phyloP scores from a whole-genome alignment of 78 protist genomes.

The Emiliania huxleyi region DNA sequence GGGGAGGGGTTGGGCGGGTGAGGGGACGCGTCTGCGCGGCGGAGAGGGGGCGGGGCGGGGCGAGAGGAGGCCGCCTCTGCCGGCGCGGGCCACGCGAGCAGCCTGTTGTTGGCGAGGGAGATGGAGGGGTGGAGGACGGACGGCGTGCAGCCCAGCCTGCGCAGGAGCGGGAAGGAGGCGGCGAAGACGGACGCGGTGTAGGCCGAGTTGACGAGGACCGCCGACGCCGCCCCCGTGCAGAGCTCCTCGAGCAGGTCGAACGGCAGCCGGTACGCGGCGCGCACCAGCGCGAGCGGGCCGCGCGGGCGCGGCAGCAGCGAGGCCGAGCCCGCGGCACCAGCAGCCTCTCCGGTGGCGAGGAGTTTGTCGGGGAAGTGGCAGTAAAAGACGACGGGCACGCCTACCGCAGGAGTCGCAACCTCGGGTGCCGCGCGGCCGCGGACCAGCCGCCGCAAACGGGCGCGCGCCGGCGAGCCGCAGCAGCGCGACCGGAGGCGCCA shows the following conservation, averaged over 20 bases:
- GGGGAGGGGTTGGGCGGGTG: too few species aligned
- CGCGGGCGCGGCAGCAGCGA: neutral
- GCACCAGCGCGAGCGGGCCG: neutral
- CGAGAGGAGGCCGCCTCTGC: constrained; percentile 50
- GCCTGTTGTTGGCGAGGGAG: neutral
- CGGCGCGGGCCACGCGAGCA: neutral
- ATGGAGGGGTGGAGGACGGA: neutral
- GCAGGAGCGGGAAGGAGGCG: neutral
- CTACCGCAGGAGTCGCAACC: too few species aligned
- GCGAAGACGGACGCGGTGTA: neutral
- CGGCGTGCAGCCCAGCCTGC: neutral
- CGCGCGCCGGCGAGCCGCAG: neutral
- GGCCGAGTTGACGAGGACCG: constrained; percentile 30
- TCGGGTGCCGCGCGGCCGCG: too few species aligned
- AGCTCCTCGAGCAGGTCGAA: constrained; percentile 91
- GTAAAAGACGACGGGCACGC: constrained; percentile 81
- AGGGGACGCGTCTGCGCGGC: too few species aligned
- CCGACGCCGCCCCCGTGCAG: constrained; percentile 35
- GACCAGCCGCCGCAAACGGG: too few species aligned
- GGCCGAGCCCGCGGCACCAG: neutral
- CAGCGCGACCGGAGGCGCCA: neutral
- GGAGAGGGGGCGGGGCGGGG: too few species aligned
- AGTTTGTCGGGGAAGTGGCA: constrained; percentile 97
- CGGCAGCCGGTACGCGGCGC: constrained; percentile 82
- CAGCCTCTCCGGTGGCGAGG: too few species aligned